These are phyloP conservation scores for Claviceps citrina DNA, from an alignment of 2,329 filamentous ascomycete species.

Conservation along the genomic window DNA sequence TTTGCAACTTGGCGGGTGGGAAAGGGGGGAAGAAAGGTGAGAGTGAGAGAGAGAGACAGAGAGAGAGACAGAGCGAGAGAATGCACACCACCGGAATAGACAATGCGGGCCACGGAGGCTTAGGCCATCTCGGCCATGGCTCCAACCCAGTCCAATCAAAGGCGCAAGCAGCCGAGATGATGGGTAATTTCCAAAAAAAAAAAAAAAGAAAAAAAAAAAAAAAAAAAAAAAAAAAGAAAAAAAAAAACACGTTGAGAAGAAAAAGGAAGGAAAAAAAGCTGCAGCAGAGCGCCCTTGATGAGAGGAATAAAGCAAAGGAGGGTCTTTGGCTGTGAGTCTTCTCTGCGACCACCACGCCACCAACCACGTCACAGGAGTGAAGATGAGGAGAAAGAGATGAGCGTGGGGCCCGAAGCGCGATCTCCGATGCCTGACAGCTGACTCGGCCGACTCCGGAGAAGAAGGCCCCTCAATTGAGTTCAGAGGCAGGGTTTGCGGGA, in stretches of 20 bases:
- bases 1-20: background rate
- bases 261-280: background rate
- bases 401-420: background rate
- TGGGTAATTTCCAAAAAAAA: too few species aligned
- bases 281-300: background rate
- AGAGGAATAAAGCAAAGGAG: background rate
- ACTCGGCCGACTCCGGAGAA: conserved; percentile 4
- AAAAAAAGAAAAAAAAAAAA: too few species aligned
- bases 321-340: background rate
- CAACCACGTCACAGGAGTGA: background rate
- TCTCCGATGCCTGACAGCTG: background rate
- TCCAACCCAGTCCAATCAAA: conserved; percentile 2
- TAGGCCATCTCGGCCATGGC: background rate
- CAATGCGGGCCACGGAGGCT: conserved; percentile 1
- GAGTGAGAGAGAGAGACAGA: too few species aligned
- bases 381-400: background rate
- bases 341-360: too few species aligned
- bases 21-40: too few species aligned
- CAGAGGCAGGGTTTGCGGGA: background rate
- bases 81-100: background rate
- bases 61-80: background rate
- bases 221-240: background rate
- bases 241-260: background rate
- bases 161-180: conserved; percentile 2
- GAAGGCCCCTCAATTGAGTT: background rate